Base-by-base conservation (phyloP, 257 asterid species). In the Cruciata laevipes region DNA sequence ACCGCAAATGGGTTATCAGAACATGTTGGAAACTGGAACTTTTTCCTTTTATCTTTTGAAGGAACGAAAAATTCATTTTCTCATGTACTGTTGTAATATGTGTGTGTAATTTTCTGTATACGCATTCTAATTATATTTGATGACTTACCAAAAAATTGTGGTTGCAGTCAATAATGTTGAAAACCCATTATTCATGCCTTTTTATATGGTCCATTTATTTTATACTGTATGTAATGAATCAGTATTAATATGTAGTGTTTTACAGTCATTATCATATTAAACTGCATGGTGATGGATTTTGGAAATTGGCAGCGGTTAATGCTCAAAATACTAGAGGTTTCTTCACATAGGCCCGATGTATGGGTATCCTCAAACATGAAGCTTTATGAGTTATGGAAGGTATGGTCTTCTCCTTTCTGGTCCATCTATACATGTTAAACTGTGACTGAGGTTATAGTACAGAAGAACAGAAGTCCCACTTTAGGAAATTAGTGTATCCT, bases 341-440 rank as follows among this genome's bases (percentile, higher is more conserved):
- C 76, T 53, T 65, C 44, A 59, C 49, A 42, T 47, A 57, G n/a
- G 63, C 66, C 78, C 18, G 80, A 67, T 68, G 69, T 66, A 68
- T 79, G 76, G 70, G 83, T 72, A 71, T 82, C 73, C 47, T 74
- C 72, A 13, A 68, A 73, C 49, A 76, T 74, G 60, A 84, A 85
- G 74, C 82, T 84, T 80, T 82, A 76, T 74, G 76, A 53, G 69
- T 38, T 82, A 6, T 87, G 88, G 89, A 82, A 90, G 96, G 97
- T 91, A 73, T 61, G 68, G 18, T 51, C 70, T 62, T 68, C 33
- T 33, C 25, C 53, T 40, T 61, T 64, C 40, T 67, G 14, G 49
- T 73, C 65, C 65, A 47, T 32, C 27, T 47, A 1, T n/a, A 7
- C 9, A 32, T 25, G 53, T 71, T 16, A 38, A 61, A 70, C 35